Evolutionary conservation across 2,329 filamentous ascomycete species (phyloP).

Genomic region (Penicillium sp.): DNA sequence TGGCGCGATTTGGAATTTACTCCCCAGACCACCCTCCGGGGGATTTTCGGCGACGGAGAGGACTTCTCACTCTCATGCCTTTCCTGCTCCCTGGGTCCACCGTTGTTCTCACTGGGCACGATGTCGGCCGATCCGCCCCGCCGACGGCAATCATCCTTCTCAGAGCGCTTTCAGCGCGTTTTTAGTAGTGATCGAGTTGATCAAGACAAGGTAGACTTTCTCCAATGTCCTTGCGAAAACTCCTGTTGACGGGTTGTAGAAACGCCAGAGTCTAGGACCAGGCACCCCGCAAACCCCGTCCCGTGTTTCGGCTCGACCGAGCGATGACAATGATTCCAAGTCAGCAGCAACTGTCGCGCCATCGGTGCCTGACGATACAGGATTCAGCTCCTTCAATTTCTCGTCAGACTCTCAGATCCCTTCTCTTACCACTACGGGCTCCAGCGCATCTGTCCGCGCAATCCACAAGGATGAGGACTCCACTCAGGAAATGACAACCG

Average conservation of each 20-base stretch:
- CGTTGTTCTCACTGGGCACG: not conserved
- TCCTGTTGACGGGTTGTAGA: not conserved
- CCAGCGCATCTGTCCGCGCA: conserved; percentile 15
- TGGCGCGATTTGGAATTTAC: conserved; percentile 16
- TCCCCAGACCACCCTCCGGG: not conserved
- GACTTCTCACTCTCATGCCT: not conserved
- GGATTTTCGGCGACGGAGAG: not conserved
- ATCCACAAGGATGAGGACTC: conserved; percentile 4
- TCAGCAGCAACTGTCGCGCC: conserved; percentile 3
- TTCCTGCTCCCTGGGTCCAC: not conserved
- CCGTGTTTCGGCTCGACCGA: not conserved
- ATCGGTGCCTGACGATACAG: conserved; percentile 12
- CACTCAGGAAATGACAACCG: conserved; percentile 2
- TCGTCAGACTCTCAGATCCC: conserved; percentile 18
- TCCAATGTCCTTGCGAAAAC: not conserved
- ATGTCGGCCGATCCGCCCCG: conserved; percentile 21
- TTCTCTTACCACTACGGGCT: conserved; percentile 15
- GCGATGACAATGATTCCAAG: not conserved
- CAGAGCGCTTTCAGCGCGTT: conserved; percentile 21
- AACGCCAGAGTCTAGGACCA: not conserved
- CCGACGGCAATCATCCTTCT: conserved; percentile 23
- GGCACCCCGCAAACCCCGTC: not conserved
- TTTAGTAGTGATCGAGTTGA: conserved; percentile 19
- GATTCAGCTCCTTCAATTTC: conserved; percentile 14
- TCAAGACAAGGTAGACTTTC: conserved; percentile 14